Evolutionary conservation across 805 yeast species (phyloP), one percentile per base, ranked within the genome.

Genomic region (Candida maris): DNA sequence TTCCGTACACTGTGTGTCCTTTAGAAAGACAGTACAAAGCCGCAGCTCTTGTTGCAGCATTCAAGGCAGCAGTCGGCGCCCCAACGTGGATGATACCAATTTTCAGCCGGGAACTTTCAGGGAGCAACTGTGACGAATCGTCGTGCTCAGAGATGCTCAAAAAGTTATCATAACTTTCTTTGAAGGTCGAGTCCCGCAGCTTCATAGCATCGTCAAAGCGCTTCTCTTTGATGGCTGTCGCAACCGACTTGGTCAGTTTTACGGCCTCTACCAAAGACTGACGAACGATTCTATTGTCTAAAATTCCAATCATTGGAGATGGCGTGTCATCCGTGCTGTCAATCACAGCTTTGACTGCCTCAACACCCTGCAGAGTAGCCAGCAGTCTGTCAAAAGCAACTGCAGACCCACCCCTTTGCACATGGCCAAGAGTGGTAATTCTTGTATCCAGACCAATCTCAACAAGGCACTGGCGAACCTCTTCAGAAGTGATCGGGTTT

Each of bases 361-460:
- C 97, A 27, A 91, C 96, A 64, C 97, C 98, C 70, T 93, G 98
- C 49, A 91, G 62, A 13, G 98, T 91, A 26, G 97, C 96, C 51
- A 93, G 65, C 57, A 83, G 64, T 58, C 98, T 77, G 62, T 93
- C 98, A 52, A 75, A 86, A 2, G 97, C 97, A 37, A 89, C 96
- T 17, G 98, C 97, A 31, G 95, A 77, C 62, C 98, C 98, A 68
- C 98, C 98, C 66, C 98, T 79, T 71, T 93, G 98, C 37, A 93
- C 97, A 61, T 93, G 98, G 38, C 98, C 98, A 51, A 93, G 71
- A 10, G 93, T 86, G 27, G 98, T 93, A 53, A 91, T 81, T 61
- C 97, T 79, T 4, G 97, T 91, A 60, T 93, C 98, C 38, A 93
- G 73, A 9, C 96, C 96, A 44, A 93, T 58, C 38, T 80, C 81